Base-by-base conservation (phyloP, 371 early-diverging fungal genomes). In the Syncephalis plumigaleata region DNA sequence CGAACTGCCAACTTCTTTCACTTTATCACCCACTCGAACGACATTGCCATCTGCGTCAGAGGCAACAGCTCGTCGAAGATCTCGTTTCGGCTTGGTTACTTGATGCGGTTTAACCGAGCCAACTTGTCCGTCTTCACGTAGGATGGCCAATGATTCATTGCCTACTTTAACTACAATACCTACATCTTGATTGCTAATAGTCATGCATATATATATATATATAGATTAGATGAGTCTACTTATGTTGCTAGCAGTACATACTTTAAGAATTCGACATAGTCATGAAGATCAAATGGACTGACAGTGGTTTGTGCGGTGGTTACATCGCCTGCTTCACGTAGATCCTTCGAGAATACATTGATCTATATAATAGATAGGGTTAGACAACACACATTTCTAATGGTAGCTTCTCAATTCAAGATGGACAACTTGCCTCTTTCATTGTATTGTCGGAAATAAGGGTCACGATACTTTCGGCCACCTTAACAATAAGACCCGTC, bases 161-260 rank as follows among this genome's bases (percentile, higher is more conserved):
- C 90, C 87, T 16, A 85, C 72, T 51, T 84, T 84, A 22, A 86
- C 70, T 43, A 96, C 80, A 2, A 92, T 75, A 51, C 89, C 98
- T 13, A 84, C 79, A 0, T 70, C 71, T 27, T 72, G 64, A 48
- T 16, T 22, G 21, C 43, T 43, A 43, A 24, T 43, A 4, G 13
- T 13, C 24, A 18, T 13, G 3, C 13, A 20, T 20, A 43, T 43
- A 20, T 1, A 3, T 22, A 22, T 11, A 31, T 31, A 11, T 44
- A 9, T 27, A n/a, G n/a, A 49, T 24, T 9, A 26, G 45, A 31
- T 38, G 16, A 13, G 42, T 17, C 5, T 4, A 5, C 13, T 18
- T 36, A 46, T 56, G n/a, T 31, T 36, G 36, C n/a, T 13, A 40
- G 2, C 1, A 16, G 22, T 22, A 66, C 73, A 55, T 67, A 78